Evolutionary conservation across 768 basidiomycete species (phyloP).

Genomic region (Phanerodontia chrysosporium): DNA sequence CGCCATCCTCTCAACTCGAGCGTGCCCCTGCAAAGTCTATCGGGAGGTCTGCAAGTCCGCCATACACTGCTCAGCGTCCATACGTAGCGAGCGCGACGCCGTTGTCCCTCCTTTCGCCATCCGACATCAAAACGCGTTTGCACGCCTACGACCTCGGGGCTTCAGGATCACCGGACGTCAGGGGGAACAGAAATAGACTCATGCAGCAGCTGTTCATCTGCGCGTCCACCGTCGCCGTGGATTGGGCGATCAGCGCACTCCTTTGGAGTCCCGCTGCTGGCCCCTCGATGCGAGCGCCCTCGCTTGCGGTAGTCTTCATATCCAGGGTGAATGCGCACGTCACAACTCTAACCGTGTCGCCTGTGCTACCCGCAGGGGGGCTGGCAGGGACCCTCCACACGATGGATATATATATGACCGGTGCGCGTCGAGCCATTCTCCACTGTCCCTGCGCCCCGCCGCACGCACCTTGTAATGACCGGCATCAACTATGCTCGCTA

Average conservation of each 20-base stretch:
- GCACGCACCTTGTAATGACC: background rate
- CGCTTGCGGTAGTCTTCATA: background rate
- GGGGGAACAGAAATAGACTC: background rate
- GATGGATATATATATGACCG: too few relatives aligned
- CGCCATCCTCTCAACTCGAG: too few relatives aligned
- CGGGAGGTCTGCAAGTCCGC: too few relatives aligned
- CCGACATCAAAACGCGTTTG: too few relatives aligned
- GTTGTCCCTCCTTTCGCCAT: background rate
- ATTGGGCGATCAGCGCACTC: background rate
- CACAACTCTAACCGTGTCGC: background rate
- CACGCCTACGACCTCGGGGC: background rate
- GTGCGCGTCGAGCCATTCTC: too few relatives aligned
- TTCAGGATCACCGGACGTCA: background rate
- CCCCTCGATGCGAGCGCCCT: too few relatives aligned
- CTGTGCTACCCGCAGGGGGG: background rate
- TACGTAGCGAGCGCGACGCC: too few relatives aligned
- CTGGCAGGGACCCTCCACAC: too few relatives aligned
- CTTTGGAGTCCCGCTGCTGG: too few relatives aligned
- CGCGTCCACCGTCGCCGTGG: background rate
- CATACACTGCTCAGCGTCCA: too few relatives aligned
- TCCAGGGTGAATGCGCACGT: background rate
- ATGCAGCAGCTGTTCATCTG: background rate
- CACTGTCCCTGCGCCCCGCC: background rate
- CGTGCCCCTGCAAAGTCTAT: too few relatives aligned
- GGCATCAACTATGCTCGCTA: constrained; percentile 6